Evolutionary conservation across 2,329 filamentous ascomycete genomes (phyloP), one percentile per base, ranked within the genome.

Genomic region (Claviceps pusilla): DNA sequence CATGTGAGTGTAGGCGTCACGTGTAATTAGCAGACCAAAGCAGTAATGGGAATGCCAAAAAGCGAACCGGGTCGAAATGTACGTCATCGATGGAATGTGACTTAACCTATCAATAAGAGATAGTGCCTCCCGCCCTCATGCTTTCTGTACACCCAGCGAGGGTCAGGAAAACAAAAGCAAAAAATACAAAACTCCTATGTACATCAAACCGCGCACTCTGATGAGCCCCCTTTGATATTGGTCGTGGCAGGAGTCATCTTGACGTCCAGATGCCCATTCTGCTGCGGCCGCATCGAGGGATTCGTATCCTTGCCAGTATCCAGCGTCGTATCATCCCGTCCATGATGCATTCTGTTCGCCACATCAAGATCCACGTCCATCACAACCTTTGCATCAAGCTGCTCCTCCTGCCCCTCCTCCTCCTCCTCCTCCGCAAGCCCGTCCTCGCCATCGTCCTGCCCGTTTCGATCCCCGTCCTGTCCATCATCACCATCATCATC

Each of bases 131-230:
- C 33, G n/a, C 9, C 42, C 16, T 43, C 42, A 43, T 24, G 6
- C 7, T 10, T 4, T 7, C 33, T 64, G 55, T 24, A 24, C 2
- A 24, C 24, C 24, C 24, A 2, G 24, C 24, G 24, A 24, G 24
- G 24, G 3, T 2, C 24, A 24, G 24, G 3, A 24, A 24, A 24
- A 24, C 24, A 24, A 24, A 24, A 24, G 24, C 3, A 24, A 24
- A 24, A 24, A 24, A 3, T 33, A 33, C 9, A 33, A 33, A 33
- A 69, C 69, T 24, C 24, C 24, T 24, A 3, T 24, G 24, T 24
- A 68, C 62, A 57, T 70, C 69, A 1, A 68, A 71, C 59, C 64
- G 68, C 3, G 64, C 59, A 5, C 59, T 60, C 42, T 58, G 24
- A 24, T 61, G 10, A 29, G 4, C 2, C 43, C 28, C 57, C 59